Conservation (phyloP, 2,329 filamentous ascomycete species). For the Claviceps sp. region DNA sequence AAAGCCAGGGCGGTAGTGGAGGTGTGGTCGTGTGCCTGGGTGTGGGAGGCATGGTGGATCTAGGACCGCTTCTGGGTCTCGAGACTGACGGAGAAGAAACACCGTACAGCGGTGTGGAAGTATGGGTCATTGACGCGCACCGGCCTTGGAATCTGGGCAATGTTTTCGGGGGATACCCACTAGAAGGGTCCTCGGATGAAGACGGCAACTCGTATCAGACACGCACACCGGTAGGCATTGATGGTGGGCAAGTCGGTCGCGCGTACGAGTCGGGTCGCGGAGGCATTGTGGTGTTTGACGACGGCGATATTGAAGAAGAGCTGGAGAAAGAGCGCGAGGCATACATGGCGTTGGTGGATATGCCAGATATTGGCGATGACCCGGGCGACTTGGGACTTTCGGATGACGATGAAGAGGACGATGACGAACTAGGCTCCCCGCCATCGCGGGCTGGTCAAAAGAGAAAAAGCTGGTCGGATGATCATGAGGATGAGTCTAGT, state of each 20-base stretch:
- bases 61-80: slow-evolving; percentile 67
- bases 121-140: slow-evolving; percentile 87
- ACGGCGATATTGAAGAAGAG: slow-evolving; percentile 86
- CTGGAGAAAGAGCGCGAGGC: slow-evolving; percentile 62
- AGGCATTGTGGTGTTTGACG: slow-evolving; percentile 88
- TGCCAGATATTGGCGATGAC: slow-evolving; percentile 77
- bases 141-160: slow-evolving; percentile 92
- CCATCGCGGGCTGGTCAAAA: slow-evolving; percentile 45
- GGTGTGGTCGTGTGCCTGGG: slow-evolving; percentile 87
- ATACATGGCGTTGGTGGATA: slow-evolving; percentile 73
- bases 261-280: slow-evolving; percentile 67
- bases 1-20: slow-evolving; percentile 68
- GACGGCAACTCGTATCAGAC: slow-evolving; percentile 30
- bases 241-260: slow-evolving; percentile 56
- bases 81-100: slow-evolving; percentile 48
- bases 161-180: slow-evolving; percentile 65
- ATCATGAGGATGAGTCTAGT: slow-evolving; percentile 54
- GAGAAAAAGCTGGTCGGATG: slow-evolving; percentile 66
- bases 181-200: slow-evolving; percentile 36
- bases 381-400: slow-evolving; percentile 48
- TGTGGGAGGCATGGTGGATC: slow-evolving; percentile 80
- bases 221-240: slow-evolving; percentile 51
- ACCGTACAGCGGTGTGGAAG: slow-evolving; percentile 71
- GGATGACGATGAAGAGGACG: slow-evolving; percentile 46
- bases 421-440: slow-evolving; percentile 29